These are phyloP conservation scores for Hymenoscyphus linearis DNA, from an alignment of 2,329 filamentous ascomycete genomes.

Conservation along the genomic window DNA sequence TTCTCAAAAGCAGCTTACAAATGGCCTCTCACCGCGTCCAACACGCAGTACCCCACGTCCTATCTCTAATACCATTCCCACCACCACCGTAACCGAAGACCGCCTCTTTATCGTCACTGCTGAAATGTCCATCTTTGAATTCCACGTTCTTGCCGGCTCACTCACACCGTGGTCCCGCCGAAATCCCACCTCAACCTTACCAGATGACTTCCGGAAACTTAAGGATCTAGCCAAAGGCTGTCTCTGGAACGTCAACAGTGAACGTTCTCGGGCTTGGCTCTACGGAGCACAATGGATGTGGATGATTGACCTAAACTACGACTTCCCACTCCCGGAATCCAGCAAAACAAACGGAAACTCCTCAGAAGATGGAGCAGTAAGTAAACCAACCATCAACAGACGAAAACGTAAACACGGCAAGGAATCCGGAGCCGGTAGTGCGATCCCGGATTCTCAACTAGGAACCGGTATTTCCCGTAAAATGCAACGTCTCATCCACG, in stretches of 20 bases:
- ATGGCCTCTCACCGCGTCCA: slow-evolving; percentile 37
- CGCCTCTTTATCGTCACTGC: slow-evolving; percentile 57
- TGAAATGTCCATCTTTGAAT: slow-evolving; percentile 66
- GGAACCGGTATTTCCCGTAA: slow-evolving; percentile 36
- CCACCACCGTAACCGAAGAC: slow-evolving; percentile 44
- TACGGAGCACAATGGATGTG: slow-evolving; percentile 83
- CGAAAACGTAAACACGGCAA: slow-evolving; percentile 26
- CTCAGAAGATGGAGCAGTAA: slow-evolving; percentile 19
- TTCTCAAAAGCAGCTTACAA: slow-evolving; percentile 34
- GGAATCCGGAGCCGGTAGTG: slow-evolving; percentile 50
- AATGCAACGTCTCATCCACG: slow-evolving; percentile 34
- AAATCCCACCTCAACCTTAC: slow-evolving; percentile 72
- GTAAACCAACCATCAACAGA: slow-evolving; percentile 29
- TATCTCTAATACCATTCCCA: slow-evolving; percentile 42
- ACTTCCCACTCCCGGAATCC: slow-evolving; percentile 45
- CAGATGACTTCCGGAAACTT: slow-evolving; percentile 65
- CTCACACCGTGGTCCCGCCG: slow-evolving; percentile 81
- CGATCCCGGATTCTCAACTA: slow-evolving; percentile 36
- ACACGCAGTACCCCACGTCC: slow-evolving; percentile 29
- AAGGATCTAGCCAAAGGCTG: slow-evolving; percentile 78
- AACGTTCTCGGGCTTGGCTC: slow-evolving; percentile 69
- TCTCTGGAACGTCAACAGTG: slow-evolving; percentile 66
- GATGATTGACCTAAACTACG: slow-evolving; percentile 80
- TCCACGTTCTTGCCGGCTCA: slow-evolving; percentile 71
- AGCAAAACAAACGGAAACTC: slow-evolving; percentile 15